Evolutionary conservation across 2,329 filamentous ascomycete genomes (phyloP).

Genomic region (Capronia americana): DNA sequence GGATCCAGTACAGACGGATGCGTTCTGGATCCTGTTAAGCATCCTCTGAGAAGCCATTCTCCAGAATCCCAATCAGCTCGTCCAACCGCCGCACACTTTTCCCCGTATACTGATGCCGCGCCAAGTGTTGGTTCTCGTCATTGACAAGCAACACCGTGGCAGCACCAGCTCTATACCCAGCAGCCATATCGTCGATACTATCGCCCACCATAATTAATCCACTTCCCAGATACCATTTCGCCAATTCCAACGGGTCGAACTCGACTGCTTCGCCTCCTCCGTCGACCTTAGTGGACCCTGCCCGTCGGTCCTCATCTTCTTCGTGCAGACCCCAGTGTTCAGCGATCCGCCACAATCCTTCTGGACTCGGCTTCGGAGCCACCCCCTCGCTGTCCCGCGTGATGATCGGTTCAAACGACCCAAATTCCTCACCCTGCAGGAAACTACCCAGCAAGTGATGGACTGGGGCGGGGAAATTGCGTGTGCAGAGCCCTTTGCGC

Average conservation of each 20-base stretch:
- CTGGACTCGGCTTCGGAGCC: conserved; percentile 38
- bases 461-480: conserved; percentile 78
- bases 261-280: not conserved
- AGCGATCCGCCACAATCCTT: conserved; percentile 39
- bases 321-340: conserved; percentile 34
- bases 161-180: conserved; percentile 80
- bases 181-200: conserved; percentile 90
- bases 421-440: conserved; percentile 28
- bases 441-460: conserved; percentile 45
- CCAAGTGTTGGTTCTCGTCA: conserved; percentile 75
- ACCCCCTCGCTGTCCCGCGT: conserved; percentile 39
- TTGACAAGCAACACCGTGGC: conserved; percentile 89
- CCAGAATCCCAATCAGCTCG: conserved; percentile 76
- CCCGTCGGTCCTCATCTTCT: conserved; percentile 14
- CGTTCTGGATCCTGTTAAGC: not conserved
- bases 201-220: conserved; percentile 62
- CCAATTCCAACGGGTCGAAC: conserved; percentile 51
- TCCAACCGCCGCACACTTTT: conserved; percentile 74
- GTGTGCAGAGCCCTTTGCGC: conserved; percentile 85
- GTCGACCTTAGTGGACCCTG: not conserved
- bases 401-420: conserved; percentile 36
- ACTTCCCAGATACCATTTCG: conserved; percentile 48
- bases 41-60: conserved; percentile 71
- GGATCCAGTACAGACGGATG: not conserved
- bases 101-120: conserved; percentile 76